Evolutionary conservation across 2,329 filamentous ascomycete species (phyloP).

Genomic region (Trichoderma breve): DNA sequence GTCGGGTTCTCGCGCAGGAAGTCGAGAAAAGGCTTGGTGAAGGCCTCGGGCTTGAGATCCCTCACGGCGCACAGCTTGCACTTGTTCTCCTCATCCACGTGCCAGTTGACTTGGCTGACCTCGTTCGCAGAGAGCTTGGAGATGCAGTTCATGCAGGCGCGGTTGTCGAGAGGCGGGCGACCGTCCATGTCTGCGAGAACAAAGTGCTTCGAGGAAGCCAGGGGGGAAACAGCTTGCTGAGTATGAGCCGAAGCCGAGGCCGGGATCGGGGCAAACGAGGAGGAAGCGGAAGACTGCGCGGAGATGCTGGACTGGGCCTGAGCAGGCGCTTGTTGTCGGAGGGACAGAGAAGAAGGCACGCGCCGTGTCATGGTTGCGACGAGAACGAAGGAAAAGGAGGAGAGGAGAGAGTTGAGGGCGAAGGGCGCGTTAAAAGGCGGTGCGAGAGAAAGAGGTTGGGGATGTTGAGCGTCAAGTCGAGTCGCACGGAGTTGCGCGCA

Average conservation of each 20-base stretch:
- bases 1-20: constrained; percentile 91
- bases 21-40: constrained; percentile 79
- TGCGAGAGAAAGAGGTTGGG: constrained; percentile 4
- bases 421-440: neutral
- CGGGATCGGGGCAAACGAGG: neutral
- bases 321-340: constrained; percentile 39
- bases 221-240: constrained; percentile 28
- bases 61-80: constrained; percentile 40
- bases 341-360: constrained; percentile 46
- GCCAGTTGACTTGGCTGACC: constrained; percentile 34
- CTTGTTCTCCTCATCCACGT: constrained; percentile 25
- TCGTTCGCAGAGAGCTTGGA: constrained; percentile 32
- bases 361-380: constrained; percentile 43
- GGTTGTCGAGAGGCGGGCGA: constrained; percentile 34
- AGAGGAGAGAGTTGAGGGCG: neutral
- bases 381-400: neutral
- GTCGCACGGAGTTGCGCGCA: neutral
- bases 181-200: constrained; percentile 43
- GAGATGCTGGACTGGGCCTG: neutral
- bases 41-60: constrained; percentile 55
- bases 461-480: neutral
- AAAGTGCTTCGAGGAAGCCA: constrained; percentile 43
- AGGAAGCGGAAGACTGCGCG: constrained; percentile 29
- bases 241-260: neutral
- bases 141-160: constrained; percentile 41